These are phyloP conservation scores for Saccharomycopsis crataegensis DNA, from an alignment of 1,139 yeast species.

Conservation along the genomic window DNA sequence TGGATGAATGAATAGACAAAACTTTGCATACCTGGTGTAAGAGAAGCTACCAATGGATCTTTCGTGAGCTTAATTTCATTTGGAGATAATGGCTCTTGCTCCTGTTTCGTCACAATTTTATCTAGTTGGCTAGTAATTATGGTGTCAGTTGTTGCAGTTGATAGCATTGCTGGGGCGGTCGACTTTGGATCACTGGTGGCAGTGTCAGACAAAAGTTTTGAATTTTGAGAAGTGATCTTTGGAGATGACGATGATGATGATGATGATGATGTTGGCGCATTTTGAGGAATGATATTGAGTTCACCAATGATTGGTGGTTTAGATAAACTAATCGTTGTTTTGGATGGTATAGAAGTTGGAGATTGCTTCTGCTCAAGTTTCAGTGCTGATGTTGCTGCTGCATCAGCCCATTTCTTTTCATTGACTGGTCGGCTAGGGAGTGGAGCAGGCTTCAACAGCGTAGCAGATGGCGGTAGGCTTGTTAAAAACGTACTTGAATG, in stretches of 20 bases:
- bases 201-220: not conserved
- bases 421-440: conserved; percentile 59
- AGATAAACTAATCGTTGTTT: no score
- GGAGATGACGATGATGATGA: no score
- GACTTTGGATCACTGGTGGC: not conserved
- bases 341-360: no score
- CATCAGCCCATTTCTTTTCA: conserved; percentile 65
- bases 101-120: conserved; percentile 22
- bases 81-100: conserved; percentile 20
- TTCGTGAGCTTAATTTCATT: conserved; percentile 35
- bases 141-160: conserved; percentile 1
- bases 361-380: no score
- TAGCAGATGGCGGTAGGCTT: conserved; percentile 21
- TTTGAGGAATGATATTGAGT: no score
- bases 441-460: conserved; percentile 59
- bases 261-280: no score
- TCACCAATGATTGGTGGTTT: no score
- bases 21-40: conserved; percentile 73
- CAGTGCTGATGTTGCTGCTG: conserved; percentile 38
- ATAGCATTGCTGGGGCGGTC: not conserved
- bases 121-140: not conserved
- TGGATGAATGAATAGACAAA: conserved; percentile 43
- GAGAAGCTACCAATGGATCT: conserved; percentile 17
- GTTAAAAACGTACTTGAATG: not conserved
- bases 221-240: no score